phyloP scores from a whole-genome alignment of 1,284 basidiomycete genomes.

The Irpex rosettiformis region DNA sequence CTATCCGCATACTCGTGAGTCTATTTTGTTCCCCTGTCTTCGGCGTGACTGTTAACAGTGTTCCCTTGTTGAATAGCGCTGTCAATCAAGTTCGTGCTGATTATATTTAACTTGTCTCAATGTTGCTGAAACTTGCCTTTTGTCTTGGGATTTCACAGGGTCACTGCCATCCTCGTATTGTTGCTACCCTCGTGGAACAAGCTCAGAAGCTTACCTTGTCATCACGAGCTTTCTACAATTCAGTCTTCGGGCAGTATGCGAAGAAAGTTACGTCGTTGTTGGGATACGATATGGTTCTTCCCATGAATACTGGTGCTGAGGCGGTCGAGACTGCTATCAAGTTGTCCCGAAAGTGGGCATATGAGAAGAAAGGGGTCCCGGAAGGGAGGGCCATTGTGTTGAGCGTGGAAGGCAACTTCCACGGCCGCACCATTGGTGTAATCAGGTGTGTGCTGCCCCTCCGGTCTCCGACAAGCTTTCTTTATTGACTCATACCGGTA shows the following conservation, averaged over 20 bases:
- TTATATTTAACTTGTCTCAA: background rate
- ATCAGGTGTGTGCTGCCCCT: slow-evolving; percentile 55
- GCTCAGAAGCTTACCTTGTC: slow-evolving; percentile 90
- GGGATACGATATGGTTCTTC: slow-evolving; percentile 94
- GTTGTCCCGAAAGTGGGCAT: slow-evolving; percentile 91
- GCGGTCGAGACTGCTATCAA: slow-evolving; percentile 91
- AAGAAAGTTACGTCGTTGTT: slow-evolving; percentile 84
- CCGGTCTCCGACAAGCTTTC: slow-evolving; percentile 6
- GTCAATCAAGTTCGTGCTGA: slow-evolving; percentile 65
- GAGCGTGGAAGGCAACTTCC: slow-evolving; percentile 90
- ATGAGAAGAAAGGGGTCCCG: slow-evolving; percentile 81
- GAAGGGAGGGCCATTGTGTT: slow-evolving; percentile 88
- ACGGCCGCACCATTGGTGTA: slow-evolving; percentile 90
- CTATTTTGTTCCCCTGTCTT: slow-evolving; percentile 6
- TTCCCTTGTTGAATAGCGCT: slow-evolving; percentile 46
- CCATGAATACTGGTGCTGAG: slow-evolving; percentile 99
- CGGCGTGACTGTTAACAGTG: background rate
- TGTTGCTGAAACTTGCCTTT: slow-evolving; percentile 1
- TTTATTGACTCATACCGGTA: slow-evolving; percentile 15
- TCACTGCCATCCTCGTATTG: slow-evolving; percentile 93
- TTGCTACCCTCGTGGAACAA: slow-evolving; percentile 81
- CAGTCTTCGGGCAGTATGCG: slow-evolving; percentile 86
- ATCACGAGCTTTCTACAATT: slow-evolving; percentile 96
- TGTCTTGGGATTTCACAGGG: slow-evolving; percentile 44
- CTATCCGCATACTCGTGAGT: slow-evolving; percentile 94